Conservation (phyloP, 495 filamentous ascomycete species). For the Penicillium dipodomyicola region DNA sequence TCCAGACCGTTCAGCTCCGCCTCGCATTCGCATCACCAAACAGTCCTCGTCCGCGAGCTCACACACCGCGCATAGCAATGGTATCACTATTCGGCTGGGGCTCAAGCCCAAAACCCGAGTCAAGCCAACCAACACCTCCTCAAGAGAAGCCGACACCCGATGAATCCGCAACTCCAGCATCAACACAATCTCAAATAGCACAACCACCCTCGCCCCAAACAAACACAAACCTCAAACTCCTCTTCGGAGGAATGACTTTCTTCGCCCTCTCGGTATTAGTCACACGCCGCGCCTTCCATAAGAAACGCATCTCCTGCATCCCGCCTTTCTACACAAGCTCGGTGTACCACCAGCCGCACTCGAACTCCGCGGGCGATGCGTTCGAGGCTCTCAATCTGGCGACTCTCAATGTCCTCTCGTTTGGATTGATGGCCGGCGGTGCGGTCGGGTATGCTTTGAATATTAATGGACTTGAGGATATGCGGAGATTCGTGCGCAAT, state of each 20-base stretch:
- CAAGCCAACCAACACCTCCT: neutral
- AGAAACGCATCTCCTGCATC: conserved; percentile 50
- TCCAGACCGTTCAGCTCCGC: neutral
- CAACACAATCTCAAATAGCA: conserved; percentile 17
- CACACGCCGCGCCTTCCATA: conserved; percentile 64
- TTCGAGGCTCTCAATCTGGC: conserved; percentile 79
- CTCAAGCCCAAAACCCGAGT: conserved; percentile 26
- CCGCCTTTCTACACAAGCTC: conserved; percentile 68
- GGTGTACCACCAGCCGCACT: conserved; percentile 39
- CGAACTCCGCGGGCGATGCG: conserved; percentile 62
- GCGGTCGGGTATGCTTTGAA: conserved; percentile 68
- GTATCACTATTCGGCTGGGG: conserved; percentile 33
- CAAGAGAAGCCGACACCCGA: conserved; percentile 12
- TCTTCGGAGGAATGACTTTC: conserved; percentile 71
- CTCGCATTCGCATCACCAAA: conserved; percentile 9
- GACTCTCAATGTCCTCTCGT: conserved; percentile 71
- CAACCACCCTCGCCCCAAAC: conserved; percentile 17
- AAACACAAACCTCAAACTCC: conserved; percentile 49
- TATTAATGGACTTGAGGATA: conserved; percentile 67
- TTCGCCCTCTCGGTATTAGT: conserved; percentile 63
- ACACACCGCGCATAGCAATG: conserved; percentile 18
- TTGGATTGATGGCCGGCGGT: conserved; percentile 66
- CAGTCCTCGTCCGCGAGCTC: conserved; percentile 4
- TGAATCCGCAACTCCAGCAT: conserved; percentile 1
- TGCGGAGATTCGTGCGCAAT: conserved; percentile 53